Evolutionary conservation across 139 green algal species (phyloP).

Genomic region (Tetradesmus lagerheimii): DNA sequence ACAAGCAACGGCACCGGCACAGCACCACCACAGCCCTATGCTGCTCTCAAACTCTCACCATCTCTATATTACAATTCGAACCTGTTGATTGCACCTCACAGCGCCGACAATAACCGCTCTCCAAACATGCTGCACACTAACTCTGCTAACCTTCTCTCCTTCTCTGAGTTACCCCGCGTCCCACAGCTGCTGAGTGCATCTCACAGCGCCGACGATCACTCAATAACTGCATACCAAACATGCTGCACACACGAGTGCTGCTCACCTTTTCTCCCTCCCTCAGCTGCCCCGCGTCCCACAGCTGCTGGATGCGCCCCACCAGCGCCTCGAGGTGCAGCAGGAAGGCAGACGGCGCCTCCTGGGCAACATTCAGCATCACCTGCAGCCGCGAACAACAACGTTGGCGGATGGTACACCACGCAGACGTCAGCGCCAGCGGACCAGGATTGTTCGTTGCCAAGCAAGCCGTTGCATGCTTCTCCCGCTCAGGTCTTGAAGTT

Average conservation of each 20-base stretch:
- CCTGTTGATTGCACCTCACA: too few species aligned
- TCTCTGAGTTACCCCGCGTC: slow-evolving; percentile 57
- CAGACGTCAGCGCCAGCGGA: too few species aligned
- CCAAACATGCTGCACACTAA: too few species aligned
- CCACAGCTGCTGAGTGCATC: neutral
- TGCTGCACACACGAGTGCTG: neutral
- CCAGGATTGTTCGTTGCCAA: too few species aligned
- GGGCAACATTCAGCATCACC: slow-evolving; percentile 58
- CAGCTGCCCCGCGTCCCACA: slow-evolving; percentile 71
- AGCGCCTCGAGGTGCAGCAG: slow-evolving; percentile 74
- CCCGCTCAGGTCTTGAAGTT: too few species aligned
- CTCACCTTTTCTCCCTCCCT: slow-evolving; percentile 69
- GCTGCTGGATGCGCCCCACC: slow-evolving; percentile 59
- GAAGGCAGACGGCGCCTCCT: slow-evolving; percentile 68
- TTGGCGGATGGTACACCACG: too few species aligned
- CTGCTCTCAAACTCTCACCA: neutral
- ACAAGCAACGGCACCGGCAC: too few species aligned
- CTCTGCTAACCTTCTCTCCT: slow-evolving; percentile 64
- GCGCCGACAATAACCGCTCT: too few species aligned
- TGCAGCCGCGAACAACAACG: slow-evolving; percentile 4
- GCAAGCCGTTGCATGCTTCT: too few species aligned
- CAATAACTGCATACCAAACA: neutral
- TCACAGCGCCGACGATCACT: too few species aligned
- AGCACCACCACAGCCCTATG: too few species aligned
- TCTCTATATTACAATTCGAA: too few species aligned